Base-by-base conservation (phyloP, 306 rosid species). In the Pyrus communis region DNA sequence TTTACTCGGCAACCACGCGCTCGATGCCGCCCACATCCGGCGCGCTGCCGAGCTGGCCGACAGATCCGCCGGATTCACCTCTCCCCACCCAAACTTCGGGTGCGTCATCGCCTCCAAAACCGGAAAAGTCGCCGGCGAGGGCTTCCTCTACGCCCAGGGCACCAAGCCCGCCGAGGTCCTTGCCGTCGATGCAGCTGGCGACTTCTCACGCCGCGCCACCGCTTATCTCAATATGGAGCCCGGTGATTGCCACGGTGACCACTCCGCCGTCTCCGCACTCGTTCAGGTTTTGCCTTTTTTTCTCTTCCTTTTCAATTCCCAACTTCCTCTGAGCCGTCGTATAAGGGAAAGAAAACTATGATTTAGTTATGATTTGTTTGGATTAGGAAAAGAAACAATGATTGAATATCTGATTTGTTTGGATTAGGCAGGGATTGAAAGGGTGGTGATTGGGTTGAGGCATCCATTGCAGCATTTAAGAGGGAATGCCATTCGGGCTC, bases 181-280 rank as follows among this genome's bases (percentile, higher is more conserved):
- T 71, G 98, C 98, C 22, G 84, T 88, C 22, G 90, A 75, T 43
- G 83, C 93, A 0, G 97, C 97, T 28, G 90, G 87, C 0, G 83
- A 79, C 15, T 54, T 4, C 35, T 83, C 88, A 69, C 81, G 87
- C 31, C 81, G 87, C 11, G 82, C 92, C 72, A 90, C 93, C 3
- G 97, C 97, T 2, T 92, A 90, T 77, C 87, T 95, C 33, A 95
- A 95, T 75, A 70, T 95, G 97, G 98, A 95, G 77, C 88, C 98
- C 8, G 96, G 96, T 11, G 98, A 92, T 74, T 95, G 93, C 84
- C 88, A 91, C 31, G 96, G 96, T 13, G 96, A 92, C 76, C 83
- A 67, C 74, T 62, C 90, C n/a, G 96, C 96, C 17, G 92, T 92
- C 7, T 88, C 98, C 30, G 89, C 97, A 58, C 88, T 95, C 10